These are phyloP conservation scores for Salvia miltiorrhiza DNA, from an alignment of 257 asterid species.

Conservation along the genomic window DNA sequence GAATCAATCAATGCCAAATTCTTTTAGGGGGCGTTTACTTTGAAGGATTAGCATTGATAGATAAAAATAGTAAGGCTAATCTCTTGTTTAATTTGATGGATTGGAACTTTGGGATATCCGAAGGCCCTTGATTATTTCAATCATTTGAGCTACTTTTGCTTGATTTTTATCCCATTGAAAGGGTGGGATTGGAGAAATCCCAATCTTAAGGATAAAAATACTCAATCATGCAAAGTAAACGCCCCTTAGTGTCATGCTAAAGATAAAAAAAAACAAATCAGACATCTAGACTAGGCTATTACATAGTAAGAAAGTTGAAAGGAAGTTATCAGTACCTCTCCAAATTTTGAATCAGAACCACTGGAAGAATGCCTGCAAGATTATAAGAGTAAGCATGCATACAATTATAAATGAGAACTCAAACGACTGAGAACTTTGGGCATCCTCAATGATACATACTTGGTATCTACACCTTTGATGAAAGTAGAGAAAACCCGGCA, in stretches of 20 bases:
- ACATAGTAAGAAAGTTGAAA: constrained; percentile 12
- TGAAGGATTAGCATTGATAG: no score
- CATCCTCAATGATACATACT: constrained; percentile 43
- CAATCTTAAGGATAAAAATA: no score
- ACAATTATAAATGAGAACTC: constrained; percentile 12
- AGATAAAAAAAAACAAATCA: no score
- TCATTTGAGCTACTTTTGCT: no score
- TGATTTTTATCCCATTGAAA: no score
- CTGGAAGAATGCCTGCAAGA: constrained; percentile 54
- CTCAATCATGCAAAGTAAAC: no score
- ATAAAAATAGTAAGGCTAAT: no score
- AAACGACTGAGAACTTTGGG: constrained; percentile 11
- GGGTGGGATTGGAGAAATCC: no score
- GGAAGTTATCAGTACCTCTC: constrained; percentile 64
- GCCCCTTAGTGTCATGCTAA: no score
- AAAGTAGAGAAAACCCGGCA: constrained; percentile 95
- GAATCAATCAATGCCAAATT: not conserved
- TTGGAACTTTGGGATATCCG: no score
- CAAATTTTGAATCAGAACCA: constrained; percentile 76
- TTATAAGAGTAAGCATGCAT: constrained; percentile 25
- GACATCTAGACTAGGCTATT: constrained; percentile 13
- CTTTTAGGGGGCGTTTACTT: not conserved
- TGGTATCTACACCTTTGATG: constrained; percentile 94
- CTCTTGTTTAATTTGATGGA: no score
- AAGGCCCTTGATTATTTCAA: no score